These are phyloP conservation scores for Wolfiporia cocos DNA, from an alignment of 1,284 basidiomycete genomes.

Conservation along the genomic window DNA sequence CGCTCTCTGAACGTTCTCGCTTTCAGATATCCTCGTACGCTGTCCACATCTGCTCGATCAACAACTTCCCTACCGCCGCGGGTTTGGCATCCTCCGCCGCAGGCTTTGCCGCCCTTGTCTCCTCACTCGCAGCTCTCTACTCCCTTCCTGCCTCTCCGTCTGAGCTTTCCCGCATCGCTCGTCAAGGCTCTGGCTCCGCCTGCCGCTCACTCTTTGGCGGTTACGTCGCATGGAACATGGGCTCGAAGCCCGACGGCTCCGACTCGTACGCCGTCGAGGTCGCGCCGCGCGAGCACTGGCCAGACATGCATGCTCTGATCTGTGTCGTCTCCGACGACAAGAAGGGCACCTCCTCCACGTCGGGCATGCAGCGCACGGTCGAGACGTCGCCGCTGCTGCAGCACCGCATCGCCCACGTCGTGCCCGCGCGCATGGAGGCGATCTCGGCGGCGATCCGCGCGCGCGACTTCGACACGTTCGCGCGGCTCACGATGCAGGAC, in stretches of 20 bases:
- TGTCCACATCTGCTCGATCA: slow-evolving; percentile 89
- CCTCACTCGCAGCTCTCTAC: slow-evolving; percentile 87
- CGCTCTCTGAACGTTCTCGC: not conserved
- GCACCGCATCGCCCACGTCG: slow-evolving; percentile 84
- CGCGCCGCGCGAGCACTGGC: slow-evolving; percentile 87
- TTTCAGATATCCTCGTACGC: slow-evolving; percentile 64
- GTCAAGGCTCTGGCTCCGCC: slow-evolving; percentile 96
- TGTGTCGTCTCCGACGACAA: slow-evolving; percentile 96
- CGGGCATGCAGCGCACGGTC: slow-evolving; percentile 97
- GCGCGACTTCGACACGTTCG: slow-evolving; percentile 87
- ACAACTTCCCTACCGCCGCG: slow-evolving; percentile 99
- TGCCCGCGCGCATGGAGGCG: slow-evolving; percentile 81
- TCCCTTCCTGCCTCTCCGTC: slow-evolving; percentile 61
- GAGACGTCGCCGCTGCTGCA: slow-evolving; percentile 87
- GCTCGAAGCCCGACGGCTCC: slow-evolving; percentile 59
- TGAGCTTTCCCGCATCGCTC: slow-evolving; percentile 87
- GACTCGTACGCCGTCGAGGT: slow-evolving; percentile 91
- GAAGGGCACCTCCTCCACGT: slow-evolving; percentile 93
- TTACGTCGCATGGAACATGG: slow-evolving; percentile 95
- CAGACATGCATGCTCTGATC: slow-evolving; percentile 94
- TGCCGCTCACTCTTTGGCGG: slow-evolving; percentile 97
- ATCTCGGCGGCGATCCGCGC: slow-evolving; percentile 79
- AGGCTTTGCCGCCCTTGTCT: slow-evolving; percentile 92
- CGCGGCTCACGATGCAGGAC: slow-evolving; percentile 91
- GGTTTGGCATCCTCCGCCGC: slow-evolving; percentile 97